phyloP scores from a whole-genome alignment of 2,329 filamentous ascomycete genomes.

The Neonectria punicea region DNA sequence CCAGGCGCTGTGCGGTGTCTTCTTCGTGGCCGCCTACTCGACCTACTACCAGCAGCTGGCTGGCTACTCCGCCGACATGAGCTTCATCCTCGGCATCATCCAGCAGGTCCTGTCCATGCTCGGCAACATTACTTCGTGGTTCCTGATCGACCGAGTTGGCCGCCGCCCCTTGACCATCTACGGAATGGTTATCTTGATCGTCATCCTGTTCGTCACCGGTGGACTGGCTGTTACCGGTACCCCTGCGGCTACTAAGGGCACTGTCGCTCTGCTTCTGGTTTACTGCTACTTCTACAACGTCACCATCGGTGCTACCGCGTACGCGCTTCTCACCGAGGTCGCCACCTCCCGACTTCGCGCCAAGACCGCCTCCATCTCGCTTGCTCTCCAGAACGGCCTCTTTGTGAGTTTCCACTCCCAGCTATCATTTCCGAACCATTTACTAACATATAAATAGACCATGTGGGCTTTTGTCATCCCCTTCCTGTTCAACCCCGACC shows the following conservation, averaged over 20 bases:
- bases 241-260: constrained; percentile 27
- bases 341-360: constrained; percentile 31
- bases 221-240: constrained; percentile 29
- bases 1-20: constrained; percentile 29
- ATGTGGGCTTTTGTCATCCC: constrained; percentile 37
- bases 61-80: constrained; percentile 29
- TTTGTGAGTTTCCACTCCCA: constrained; percentile 24
- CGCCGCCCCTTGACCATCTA: constrained; percentile 30
- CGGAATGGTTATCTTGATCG: constrained; percentile 22
- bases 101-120: constrained; percentile 33
- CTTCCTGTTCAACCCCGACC: constrained; percentile 35
- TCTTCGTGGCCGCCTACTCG: constrained; percentile 29
- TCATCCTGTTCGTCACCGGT: constrained; percentile 26
- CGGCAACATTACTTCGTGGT: constrained; percentile 34
- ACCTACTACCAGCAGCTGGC: constrained; percentile 37
- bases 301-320: constrained; percentile 35
- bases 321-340: constrained; percentile 32
- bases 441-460: constrained; percentile 12
- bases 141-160: constrained; percentile 32
- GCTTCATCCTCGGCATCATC: constrained; percentile 29
- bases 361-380: constrained; percentile 32
- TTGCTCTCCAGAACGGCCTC: constrained; percentile 29
- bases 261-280: constrained; percentile 27
- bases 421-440: neutral
- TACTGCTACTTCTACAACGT: constrained; percentile 34